phyloP scores from a whole-genome alignment of 1,139 yeast species.

The Wickerhamomyces sp. region DNA sequence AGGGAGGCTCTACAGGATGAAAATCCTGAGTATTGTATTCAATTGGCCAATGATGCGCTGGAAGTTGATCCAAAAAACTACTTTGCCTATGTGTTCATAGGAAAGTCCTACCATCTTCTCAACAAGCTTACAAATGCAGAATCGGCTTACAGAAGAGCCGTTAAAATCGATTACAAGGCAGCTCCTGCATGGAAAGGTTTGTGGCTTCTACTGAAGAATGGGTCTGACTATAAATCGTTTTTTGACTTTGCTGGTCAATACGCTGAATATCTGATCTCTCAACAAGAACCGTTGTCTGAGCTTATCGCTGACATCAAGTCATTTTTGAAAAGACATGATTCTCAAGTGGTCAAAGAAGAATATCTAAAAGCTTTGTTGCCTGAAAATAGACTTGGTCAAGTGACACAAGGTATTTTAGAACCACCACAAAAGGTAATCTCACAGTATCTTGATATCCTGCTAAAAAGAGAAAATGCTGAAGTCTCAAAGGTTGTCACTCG shows the following conservation, averaged over 20 bases:
- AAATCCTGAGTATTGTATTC: conserved; percentile 56
- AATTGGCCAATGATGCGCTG: conserved; percentile 46
- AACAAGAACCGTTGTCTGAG: conserved; percentile 42
- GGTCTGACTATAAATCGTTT: conserved; percentile 39
- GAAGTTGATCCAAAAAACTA: conserved; percentile 52
- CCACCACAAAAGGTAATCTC: conserved; percentile 44
- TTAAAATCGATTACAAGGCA: conserved; percentile 47
- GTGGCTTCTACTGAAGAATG: conserved; percentile 35
- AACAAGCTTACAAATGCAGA: conserved; percentile 40
- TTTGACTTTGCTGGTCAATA: conserved; percentile 43
- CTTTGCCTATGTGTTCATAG: conserved; percentile 56
- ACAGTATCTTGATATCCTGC: conserved; percentile 43
- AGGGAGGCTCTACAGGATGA: conserved; percentile 50
- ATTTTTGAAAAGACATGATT: conserved; percentile 36
- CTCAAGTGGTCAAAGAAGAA: conserved; percentile 36
- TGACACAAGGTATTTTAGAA: conserved; percentile 49
- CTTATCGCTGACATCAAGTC: conserved; percentile 40
- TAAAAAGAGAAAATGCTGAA: conserved; percentile 37
- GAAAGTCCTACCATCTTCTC: conserved; percentile 28
- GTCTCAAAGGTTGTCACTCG: conserved; percentile 33
- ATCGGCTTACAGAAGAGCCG: conserved; percentile 50
- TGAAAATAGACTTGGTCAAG: conserved; percentile 52
- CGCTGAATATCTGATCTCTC: conserved; percentile 32
- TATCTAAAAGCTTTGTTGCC: conserved; percentile 58
- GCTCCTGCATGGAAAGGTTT: conserved; percentile 82